Percentiles rank a stretch among this genome's conserved stretches.
Conservation (phyloP, 306 rosid genomes). For the Senna tora region DNA sequence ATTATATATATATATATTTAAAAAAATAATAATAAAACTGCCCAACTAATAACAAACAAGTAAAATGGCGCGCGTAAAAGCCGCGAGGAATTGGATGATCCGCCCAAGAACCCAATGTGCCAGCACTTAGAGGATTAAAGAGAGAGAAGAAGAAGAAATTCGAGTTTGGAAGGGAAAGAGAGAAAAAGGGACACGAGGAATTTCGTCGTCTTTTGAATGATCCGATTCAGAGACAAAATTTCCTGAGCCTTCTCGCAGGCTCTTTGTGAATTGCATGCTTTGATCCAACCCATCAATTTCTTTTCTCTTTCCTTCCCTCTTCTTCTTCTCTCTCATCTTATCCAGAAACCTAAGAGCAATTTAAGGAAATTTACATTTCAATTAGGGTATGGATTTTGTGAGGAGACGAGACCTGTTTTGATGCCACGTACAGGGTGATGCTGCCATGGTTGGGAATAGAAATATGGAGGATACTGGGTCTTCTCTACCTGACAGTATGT, state of each 20-base stretch:
- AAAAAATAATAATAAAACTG: not conserved
- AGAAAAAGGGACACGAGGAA: slow-evolving; percentile 39
- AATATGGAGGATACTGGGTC: slow-evolving; percentile 43
- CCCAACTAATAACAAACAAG: not conserved
- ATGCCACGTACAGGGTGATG: slow-evolving; percentile 39
- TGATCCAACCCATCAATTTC: slow-evolving; percentile 36
- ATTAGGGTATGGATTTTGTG: slow-evolving; percentile 44
- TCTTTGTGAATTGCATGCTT: slow-evolving; percentile 47
- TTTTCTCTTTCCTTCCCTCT: slow-evolving; percentile 35
- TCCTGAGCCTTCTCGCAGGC: slow-evolving; percentile 50
- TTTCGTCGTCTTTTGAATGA: slow-evolving; percentile 52
- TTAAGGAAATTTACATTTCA: slow-evolving; percentile 23
- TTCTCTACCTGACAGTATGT: slow-evolving; percentile 43
- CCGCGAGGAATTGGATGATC: slow-evolving; percentile 62
- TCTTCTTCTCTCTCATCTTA: slow-evolving; percentile 21
- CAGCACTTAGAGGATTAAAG: slow-evolving; percentile 49
- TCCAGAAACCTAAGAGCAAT: slow-evolving; percentile 35
- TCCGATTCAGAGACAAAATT: slow-evolving; percentile 43
- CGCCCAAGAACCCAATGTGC: slow-evolving; percentile 55
- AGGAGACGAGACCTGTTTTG: slow-evolving; percentile 37
- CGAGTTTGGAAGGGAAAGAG: slow-evolving; percentile 23
- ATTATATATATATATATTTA: too few species aligned
- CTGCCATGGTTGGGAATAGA: slow-evolving; percentile 44
- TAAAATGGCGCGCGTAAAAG: slow-evolving; percentile 51
- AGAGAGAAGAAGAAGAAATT: not conserved